Conservation (phyloP, 441 rosid genomes). For the Gossypium schwendimanii region DNA sequence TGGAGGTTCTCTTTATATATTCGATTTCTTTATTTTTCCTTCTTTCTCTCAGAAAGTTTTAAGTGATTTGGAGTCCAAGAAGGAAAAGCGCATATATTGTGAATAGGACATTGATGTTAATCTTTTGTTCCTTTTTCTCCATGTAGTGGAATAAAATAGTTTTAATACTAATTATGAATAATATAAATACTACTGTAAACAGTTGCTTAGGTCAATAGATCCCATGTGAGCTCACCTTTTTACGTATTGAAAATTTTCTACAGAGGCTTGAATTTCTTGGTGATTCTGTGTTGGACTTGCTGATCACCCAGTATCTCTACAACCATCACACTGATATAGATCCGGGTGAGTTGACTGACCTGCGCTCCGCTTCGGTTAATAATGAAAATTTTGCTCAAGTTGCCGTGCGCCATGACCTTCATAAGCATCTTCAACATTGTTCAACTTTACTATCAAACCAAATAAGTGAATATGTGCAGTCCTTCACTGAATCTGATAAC, state of each 20-base stretch:
- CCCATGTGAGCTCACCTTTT: conserved; percentile 9
- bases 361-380: conserved; percentile 82
- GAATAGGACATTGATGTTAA: neutral
- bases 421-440: conserved; percentile 55
- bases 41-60: neutral
- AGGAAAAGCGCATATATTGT: neutral
- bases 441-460: conserved; percentile 45
- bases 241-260: conserved; percentile 15
- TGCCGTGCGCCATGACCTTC: conserved; percentile 49
- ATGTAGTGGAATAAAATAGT: too few species aligned
- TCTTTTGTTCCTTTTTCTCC: too few species aligned
- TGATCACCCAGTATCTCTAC: conserved; percentile 73
- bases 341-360: conserved; percentile 88
- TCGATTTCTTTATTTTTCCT: neutral
- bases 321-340: conserved; percentile 50
- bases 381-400: conserved; percentile 84
- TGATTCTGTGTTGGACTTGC: conserved; percentile 78
- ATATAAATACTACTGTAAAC: neutral
- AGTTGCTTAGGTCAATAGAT: neutral
- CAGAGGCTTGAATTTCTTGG: conserved; percentile 99
- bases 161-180: neutral
- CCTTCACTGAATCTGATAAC: conserved; percentile 36
- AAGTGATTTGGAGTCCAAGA: neutral
- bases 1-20: neutral
- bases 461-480: conserved; percentile 48